phyloP scores from a whole-genome alignment of 345 rosid species.

The Gossypium mustelinum region DNA sequence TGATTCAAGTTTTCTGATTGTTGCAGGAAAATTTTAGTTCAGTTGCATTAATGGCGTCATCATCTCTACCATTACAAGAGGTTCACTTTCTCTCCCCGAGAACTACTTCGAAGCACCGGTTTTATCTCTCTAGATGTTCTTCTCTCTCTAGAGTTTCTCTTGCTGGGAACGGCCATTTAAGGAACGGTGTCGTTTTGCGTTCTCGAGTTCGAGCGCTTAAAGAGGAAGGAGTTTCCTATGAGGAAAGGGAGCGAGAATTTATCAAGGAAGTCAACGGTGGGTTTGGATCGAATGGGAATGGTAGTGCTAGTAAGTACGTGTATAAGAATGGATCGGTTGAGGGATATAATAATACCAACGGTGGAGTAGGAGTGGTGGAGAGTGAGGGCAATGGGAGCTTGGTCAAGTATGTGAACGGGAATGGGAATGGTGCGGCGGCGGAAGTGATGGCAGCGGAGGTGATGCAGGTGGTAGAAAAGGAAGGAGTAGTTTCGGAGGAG shows the following conservation, averaged over 20 bases:
- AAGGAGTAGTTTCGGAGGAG: constrained; percentile 41
- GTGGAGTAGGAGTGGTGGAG: constrained; percentile 21
- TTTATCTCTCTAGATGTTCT: constrained; percentile 21
- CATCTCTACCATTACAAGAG: constrained; percentile 42
- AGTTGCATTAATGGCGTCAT: constrained; percentile 39
- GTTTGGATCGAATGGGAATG: constrained; percentile 7
- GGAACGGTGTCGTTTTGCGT: constrained; percentile 17
- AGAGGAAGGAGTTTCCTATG: constrained; percentile 36
- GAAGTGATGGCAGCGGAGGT: constrained; percentile 22
- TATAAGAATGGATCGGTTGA: constrained; percentile 6
- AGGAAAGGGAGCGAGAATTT: constrained; percentile 13
- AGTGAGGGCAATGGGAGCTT: constrained; percentile 47
- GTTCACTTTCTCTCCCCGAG: constrained; percentile 41
- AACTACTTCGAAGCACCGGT: constrained; percentile 22
- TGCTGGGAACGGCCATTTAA: constrained; percentile 14
- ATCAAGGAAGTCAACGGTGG: constrained; percentile 13
- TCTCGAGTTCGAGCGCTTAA: constrained; percentile 40
- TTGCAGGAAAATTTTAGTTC: background rate
- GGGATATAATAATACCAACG: constrained; percentile 23
- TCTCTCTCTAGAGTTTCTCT: constrained; percentile 27
- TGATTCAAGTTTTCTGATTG: background rate
- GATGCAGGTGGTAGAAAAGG: constrained; percentile 14
- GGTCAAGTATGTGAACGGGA: constrained; percentile 59
- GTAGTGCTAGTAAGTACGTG: constrained; percentile 3
- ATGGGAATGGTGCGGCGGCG: constrained; percentile 47